Conservation (phyloP, 2,329 filamentous ascomycete genomes). For the Rutstroemia sp. region DNA sequence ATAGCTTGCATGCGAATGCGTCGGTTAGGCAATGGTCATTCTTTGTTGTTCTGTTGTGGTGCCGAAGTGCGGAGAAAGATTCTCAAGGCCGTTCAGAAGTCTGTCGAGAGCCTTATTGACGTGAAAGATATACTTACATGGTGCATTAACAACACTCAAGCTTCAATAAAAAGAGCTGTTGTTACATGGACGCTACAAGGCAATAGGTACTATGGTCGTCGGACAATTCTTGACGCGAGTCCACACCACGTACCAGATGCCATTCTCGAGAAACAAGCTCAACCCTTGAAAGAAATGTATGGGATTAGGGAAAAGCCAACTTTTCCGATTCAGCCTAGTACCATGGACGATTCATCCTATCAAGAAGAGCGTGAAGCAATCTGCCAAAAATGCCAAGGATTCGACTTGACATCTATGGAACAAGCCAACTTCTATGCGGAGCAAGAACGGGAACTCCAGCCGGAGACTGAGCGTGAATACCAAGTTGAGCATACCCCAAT, state of each 20-base stretch:
- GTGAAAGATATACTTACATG: slow-evolving; percentile 51
- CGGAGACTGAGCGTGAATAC: slow-evolving; percentile 54
- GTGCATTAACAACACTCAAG: slow-evolving; percentile 50
- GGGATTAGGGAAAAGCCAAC: no score
- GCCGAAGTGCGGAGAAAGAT: slow-evolving; percentile 53
- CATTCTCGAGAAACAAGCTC: slow-evolving; percentile 46
- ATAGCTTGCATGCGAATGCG: slow-evolving; percentile 65
- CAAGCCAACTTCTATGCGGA: slow-evolving; percentile 48
- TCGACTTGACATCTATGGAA: slow-evolving; percentile 24
- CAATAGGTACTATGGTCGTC: slow-evolving; percentile 36
- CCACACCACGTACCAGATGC: not conserved
- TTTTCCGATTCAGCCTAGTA: no score
- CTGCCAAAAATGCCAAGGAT: slow-evolving; percentile 31
- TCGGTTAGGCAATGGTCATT: slow-evolving; percentile 59
- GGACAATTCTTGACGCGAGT: not conserved
- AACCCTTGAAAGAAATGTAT: no score
- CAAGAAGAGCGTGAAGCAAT: slow-evolving; percentile 2
- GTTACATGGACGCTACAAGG: slow-evolving; percentile 58
- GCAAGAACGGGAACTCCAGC: slow-evolving; percentile 60
- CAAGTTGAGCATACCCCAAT: slow-evolving; percentile 42
- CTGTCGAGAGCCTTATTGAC: slow-evolving; percentile 29
- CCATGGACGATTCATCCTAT: not conserved
- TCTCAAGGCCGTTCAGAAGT: slow-evolving; percentile 16
- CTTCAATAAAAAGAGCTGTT: slow-evolving; percentile 41
- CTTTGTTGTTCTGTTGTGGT: slow-evolving; percentile 52